Evolutionary conservation across 257 asterid genomes (phyloP).

Genomic region (Solanum megistacrolobum): DNA sequence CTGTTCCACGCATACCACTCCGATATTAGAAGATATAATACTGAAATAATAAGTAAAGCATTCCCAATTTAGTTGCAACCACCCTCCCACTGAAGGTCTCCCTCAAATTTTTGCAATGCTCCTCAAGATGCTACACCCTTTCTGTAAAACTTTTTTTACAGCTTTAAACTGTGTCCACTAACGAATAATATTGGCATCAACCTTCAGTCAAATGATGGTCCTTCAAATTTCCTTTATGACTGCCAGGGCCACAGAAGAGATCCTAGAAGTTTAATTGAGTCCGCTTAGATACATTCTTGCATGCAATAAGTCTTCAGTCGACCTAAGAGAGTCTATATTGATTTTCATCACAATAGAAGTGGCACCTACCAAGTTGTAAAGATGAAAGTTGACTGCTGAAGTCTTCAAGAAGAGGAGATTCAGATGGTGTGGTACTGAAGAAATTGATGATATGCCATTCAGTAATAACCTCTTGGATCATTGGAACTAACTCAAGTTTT

Average conservation of each 20-base stretch:
- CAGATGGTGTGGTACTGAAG: slow-evolving; percentile 76
- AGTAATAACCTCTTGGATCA: slow-evolving; percentile 71
- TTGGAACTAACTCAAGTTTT: slow-evolving; percentile 68
- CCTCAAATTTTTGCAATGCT: not conserved
- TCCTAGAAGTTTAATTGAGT: not conserved
- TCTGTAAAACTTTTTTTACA: not conserved
- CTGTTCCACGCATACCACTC: not conserved
- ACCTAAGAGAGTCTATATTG: not conserved
- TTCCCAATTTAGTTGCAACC: not conserved
- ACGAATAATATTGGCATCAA: too few species aligned
- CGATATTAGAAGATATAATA: not conserved
- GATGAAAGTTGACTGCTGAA: slow-evolving; percentile 84
- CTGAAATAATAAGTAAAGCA: not conserved
- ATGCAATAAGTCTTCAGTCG: not conserved
- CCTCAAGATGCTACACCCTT: not conserved
- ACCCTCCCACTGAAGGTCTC: not conserved
- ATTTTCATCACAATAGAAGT: not conserved
- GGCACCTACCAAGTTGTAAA: slow-evolving; percentile 67
- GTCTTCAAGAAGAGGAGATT: slow-evolving; percentile 76
- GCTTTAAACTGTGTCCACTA: not conserved
- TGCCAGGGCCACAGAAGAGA: not conserved
- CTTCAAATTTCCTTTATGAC: not conserved
- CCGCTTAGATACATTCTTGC: not conserved
- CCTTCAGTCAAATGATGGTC: not conserved
- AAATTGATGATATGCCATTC: slow-evolving; percentile 90